These are phyloP conservation scores for Phyllostachys edulis DNA, from an alignment of 176 grass and related monocot species.

Conservation along the genomic window DNA sequence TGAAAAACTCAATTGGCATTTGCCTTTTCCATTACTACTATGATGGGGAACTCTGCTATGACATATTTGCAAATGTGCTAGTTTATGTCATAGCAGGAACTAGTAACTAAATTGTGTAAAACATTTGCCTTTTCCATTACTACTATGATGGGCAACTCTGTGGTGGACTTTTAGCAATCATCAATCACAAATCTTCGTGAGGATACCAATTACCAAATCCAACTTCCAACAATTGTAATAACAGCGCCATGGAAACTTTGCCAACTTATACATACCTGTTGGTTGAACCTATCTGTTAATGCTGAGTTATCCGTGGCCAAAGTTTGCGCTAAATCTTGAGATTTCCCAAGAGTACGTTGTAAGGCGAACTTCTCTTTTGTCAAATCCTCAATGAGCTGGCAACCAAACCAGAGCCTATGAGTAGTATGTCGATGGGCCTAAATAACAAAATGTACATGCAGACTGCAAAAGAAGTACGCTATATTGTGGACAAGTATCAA, in stretches of 20 bases:
- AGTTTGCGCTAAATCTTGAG: conserved; percentile 64
- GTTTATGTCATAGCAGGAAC: neutral
- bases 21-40: too few species aligned
- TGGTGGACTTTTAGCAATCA: neutral
- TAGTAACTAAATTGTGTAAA: conserved; percentile 18
- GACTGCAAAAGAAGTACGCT: neutral
- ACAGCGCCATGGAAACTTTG: neutral
- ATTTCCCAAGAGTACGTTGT: conserved; percentile 82
- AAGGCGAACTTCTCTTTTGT: conserved; percentile 95
- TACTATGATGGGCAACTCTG: neutral
- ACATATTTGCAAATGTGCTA: too few species aligned
- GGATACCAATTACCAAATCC: conserved; percentile 4
- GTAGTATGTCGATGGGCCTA: neutral
- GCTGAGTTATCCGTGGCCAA: conserved; percentile 91
- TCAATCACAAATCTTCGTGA: neutral
- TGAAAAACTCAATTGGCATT: neutral
- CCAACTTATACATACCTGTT: conserved; percentile 60
- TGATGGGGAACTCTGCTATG: too few species aligned
- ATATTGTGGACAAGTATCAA: neutral
- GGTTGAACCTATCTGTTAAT: conserved; percentile 92
- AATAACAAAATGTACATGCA: conserved; percentile 16
- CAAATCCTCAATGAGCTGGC: conserved; percentile 95
- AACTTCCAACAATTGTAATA: conserved; percentile 11
- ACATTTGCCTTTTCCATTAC: neutral
- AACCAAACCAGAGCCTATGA: conserved; percentile 41